Evolutionary conservation across 2,329 filamentous ascomycete species (phyloP), one percentile per base, ranked within the genome.

Genomic region (Bipolaris cookei): DNA sequence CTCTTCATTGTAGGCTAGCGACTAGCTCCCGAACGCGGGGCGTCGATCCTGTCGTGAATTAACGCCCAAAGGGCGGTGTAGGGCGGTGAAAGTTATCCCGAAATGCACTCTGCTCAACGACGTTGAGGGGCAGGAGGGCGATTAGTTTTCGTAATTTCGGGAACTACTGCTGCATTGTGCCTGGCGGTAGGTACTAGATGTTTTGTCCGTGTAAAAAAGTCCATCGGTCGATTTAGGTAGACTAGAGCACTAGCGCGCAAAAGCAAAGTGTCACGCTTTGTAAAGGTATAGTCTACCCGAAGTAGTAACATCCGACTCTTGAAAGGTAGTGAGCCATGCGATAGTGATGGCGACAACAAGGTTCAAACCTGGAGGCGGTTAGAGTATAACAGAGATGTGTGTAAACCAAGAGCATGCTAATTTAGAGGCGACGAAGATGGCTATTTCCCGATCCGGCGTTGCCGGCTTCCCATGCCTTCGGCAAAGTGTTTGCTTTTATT

Each of bases 21-120:
- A 32, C 23, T 53, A 56, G 54, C 42, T 56, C 54, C 54, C 54
- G 54, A 41, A 43, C 54, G 54, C 49, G 30, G 41, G 54, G 57
- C 45, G 50, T 47, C 41, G 53, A 48, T 52, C 54, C 48, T 57
- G 32, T 49, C 16, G 58, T 32, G 49, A 46, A 50, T 44, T 39
- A 34, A 38, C 8, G 39, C 34, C 43, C 43, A 56, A 64, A 61
- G 47, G 51, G 61, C 60, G 61, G 63, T 67, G 64, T 61, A 62
- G 56, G 35, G 63, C 64, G 63, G 64, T 67, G 66, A 61, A 63
- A 58, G 54, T 46, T 47, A 57, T n/a, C 25, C 18, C 25, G 16
- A 41, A 6, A 28, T 54, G 38, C 38, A 28, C 25, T 39, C 16
- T 47, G 10, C 28, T 8, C 7, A 50, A 16, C 32, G 45, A 49